Evolutionary conservation across 192 early-diverging fungal genomes (phyloP), one percentile per base, ranked within the genome.

Genomic region (Entomortierella beljakovae): DNA sequence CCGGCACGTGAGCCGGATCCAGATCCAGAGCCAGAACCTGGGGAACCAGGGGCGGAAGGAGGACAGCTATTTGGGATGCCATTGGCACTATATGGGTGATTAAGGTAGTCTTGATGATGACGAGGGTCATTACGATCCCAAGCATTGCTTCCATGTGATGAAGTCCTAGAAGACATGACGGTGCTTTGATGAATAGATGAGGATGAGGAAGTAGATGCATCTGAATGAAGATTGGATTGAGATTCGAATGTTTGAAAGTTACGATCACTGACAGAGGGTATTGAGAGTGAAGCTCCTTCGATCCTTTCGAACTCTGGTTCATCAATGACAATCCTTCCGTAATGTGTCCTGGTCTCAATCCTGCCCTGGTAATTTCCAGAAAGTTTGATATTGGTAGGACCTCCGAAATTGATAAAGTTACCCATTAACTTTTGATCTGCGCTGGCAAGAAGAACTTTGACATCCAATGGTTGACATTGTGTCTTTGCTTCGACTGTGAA

Each of bases 381-480:
- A 15, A 79, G 38, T 6, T 58, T 68, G 62, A 79, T 79, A 55
- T 46, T 37, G 6, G 62, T 65, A 6, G 75, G 61, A 4, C 61
- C 75, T 8, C 75, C 75, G 54, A 79, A 79, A 50, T 79, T 79
- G 49, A 79, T 79, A 70, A 79, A 79, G 75, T 79, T 79, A 25
- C 75, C 75, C 6, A 79, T 31, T 0, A 79, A 26, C 2, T 42
- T 38, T 32, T 79, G 75, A 1, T 70, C 50, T 9, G 61, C 51
- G 35, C 25, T 65, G n/a, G 75, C 75, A 10, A 79, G 33, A 20
- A 79, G n/a, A 32, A 79, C 48, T 34, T 79, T 79, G 67, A 70
- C 57, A 52, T 79, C 75, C 38, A 79, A 51, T 6, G 75, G 75
- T 28, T 64, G 61, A 32, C 61, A 65, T n/a, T 69, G 67, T 5